Evolutionary conservation across 192 early-diverging fungal species (phyloP).

Genomic region (Backusella mclennaniae): DNA sequence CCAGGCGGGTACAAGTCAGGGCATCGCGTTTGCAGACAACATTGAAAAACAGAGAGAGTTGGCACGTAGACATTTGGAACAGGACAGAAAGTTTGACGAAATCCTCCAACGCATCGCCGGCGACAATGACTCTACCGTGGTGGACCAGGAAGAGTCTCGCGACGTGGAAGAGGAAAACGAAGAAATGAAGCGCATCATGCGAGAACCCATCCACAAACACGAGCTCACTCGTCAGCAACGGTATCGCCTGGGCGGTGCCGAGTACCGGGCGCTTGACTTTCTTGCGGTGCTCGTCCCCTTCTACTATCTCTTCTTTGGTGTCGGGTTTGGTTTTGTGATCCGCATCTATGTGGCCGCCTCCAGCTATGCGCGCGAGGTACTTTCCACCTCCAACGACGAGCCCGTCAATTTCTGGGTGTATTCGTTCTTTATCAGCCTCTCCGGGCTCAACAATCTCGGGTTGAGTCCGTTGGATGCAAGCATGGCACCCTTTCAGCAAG

Average conservation of each 20-base stretch:
- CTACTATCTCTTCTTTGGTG: constrained; percentile 27
- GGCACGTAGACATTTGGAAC: constrained; percentile 19
- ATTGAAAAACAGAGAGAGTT: constrained; percentile 27
- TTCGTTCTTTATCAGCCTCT: constrained; percentile 27
- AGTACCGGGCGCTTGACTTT: constrained; percentile 33
- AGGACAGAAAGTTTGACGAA: constrained; percentile 20
- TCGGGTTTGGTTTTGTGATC: constrained; percentile 1
- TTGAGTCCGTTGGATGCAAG: constrained; percentile 17
- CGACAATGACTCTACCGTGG: background rate
- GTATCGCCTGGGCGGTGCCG: constrained; percentile 29
- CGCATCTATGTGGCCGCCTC: constrained; percentile 31
- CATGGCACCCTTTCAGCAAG: constrained; percentile 30
- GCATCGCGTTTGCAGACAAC: constrained; percentile 37
- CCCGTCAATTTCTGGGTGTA: constrained; percentile 28
- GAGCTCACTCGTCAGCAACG: constrained; percentile 31
- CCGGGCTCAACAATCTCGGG: constrained; percentile 33
- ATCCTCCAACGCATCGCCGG: background rate
- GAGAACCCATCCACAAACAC: constrained; percentile 29
- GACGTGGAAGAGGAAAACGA: background rate
- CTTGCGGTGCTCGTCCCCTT: constrained; percentile 17
- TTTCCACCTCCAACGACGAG: constrained; percentile 14
- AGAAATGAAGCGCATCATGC: constrained; percentile 25
- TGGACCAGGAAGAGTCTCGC: background rate
- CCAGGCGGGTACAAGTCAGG: background rate
- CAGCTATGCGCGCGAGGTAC: constrained; percentile 22